Percentiles rank a stretch among this genome's conserved stretches.
These are phyloP conservation scores for Fusarium heterosporum DNA, from an alignment of 2,329 filamentous ascomycete genomes.

Conservation along the genomic window DNA sequence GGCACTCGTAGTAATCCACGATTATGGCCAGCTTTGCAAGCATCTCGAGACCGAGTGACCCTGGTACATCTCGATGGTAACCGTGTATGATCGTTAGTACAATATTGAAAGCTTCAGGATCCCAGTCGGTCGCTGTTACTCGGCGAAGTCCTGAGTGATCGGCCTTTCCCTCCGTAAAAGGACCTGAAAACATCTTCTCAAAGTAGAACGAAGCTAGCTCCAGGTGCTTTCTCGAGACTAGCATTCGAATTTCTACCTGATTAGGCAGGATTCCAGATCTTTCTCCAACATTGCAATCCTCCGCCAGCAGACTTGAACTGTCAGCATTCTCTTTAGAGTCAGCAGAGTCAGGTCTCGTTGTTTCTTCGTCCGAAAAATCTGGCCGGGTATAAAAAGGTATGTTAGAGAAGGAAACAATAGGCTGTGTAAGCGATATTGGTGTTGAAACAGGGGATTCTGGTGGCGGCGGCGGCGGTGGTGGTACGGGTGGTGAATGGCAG, in stretches of 20 bases:
- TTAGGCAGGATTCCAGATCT: accelerated
- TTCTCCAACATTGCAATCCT: background rate
- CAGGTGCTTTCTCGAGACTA: constrained; percentile 12
- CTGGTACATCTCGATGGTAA: constrained; percentile 36
- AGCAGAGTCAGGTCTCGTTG: accelerated
- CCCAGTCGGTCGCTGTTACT: constrained; percentile 33
- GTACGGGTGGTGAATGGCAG: background rate
- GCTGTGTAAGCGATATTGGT: accelerated
- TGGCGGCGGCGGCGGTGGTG: background rate
- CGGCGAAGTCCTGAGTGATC: accelerated
- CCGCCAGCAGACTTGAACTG: accelerated
- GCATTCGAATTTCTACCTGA: background rate
- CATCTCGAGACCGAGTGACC: constrained; percentile 26
- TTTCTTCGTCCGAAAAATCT: accelerated
- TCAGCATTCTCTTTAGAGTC: accelerated
- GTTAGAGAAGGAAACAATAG: too few relatives aligned
- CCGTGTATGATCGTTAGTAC: constrained; percentile 45
- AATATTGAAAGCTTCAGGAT: constrained; percentile 41
- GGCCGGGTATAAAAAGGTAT: accelerated
- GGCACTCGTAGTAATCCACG: constrained; percentile 45
- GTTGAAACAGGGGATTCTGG: background rate
- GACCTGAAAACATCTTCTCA: constrained; percentile 2
- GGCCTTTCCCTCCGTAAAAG: background rate
- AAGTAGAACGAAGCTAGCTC: constrained; percentile 11
- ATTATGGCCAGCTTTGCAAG: constrained; percentile 44